A percentile compares a stretch with the other conserved stretches of the same genome.
phyloP scores from a whole-genome alignment of 2,329 filamentous ascomycete genomes.

The Trichoderma semiorbis region DNA sequence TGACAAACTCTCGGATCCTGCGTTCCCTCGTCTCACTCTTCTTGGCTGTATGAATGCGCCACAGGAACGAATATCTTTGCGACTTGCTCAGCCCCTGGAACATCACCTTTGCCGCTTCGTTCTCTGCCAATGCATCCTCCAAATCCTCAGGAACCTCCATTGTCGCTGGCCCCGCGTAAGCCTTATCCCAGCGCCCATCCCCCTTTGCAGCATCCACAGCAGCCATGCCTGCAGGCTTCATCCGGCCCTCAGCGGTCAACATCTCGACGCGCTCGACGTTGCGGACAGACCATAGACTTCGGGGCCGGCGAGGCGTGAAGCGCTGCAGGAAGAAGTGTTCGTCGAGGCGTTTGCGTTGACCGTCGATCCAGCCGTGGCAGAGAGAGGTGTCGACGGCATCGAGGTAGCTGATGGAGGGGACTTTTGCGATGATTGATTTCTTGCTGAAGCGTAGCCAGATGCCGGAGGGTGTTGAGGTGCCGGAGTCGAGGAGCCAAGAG shows the following conservation, averaged over 20 bases:
- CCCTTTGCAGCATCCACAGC: conserved; percentile 53
- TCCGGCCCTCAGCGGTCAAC: conserved; percentile 44
- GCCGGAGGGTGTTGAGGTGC: conserved; percentile 34
- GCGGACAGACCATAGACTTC: conserved; percentile 57
- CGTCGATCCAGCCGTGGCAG: conserved; percentile 63
- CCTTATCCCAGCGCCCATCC: conserved; percentile 57
- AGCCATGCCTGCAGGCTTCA: conserved; percentile 45
- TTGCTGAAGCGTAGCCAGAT: conserved; percentile 50
- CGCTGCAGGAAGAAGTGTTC: conserved; percentile 49
- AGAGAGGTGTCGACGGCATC: conserved; percentile 56
- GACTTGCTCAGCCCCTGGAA: conserved; percentile 44
- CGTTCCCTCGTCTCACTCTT: conserved; percentile 28
- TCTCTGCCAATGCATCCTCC: conserved; percentile 37
- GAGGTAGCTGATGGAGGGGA: conserved; percentile 44
- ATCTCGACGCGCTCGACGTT: conserved; percentile 52
- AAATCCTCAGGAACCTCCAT: conserved; percentile 50
- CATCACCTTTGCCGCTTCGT: conserved; percentile 34
- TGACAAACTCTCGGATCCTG: conserved; percentile 42
- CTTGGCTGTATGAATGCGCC: conserved; percentile 42
- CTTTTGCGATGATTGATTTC: conserved; percentile 36
- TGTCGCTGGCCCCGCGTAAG: conserved; percentile 49
- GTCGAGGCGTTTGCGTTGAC: conserved; percentile 46
- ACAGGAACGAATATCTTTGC: conserved; percentile 45
- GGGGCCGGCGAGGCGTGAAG: conserved; percentile 54
- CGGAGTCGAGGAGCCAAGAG: conserved; percentile 37